Conservation (phyloP, 2,329 filamentous ascomycete genomes). For the Penicillium brasilianum region DNA sequence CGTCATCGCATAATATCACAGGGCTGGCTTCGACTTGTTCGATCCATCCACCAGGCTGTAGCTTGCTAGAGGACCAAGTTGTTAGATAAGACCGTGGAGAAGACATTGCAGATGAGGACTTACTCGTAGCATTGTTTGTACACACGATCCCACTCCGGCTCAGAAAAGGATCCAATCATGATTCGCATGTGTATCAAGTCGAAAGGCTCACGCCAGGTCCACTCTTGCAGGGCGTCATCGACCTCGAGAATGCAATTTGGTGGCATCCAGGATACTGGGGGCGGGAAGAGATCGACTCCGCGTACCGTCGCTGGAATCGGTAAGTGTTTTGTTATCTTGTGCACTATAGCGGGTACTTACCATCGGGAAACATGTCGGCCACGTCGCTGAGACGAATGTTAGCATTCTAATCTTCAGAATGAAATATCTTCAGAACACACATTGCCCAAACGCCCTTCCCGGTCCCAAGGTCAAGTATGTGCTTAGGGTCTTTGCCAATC, state of each 20-base stretch:
- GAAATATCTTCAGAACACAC: background rate
- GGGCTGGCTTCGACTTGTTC: constrained; percentile 11
- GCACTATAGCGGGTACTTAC: background rate
- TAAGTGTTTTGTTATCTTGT: background rate
- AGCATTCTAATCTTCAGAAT: background rate
- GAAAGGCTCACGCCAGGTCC: constrained; percentile 14
- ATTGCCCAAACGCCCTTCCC: constrained; percentile 14
- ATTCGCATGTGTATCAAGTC: constrained; percentile 16
- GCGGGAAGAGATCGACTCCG: constrained; percentile 12
- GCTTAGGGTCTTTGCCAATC: background rate
- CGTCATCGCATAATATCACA: constrained; percentile 3
- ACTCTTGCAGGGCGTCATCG: constrained; percentile 13
- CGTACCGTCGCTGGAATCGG: constrained; percentile 10
- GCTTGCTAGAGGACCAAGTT: background rate
- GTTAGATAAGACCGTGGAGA: background rate
- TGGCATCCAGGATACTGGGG: constrained; percentile 13
- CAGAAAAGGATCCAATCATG: constrained; percentile 4
- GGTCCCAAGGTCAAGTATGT: constrained; percentile 12
- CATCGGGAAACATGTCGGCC: constrained; percentile 8
- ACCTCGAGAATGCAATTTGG: constrained; percentile 17
- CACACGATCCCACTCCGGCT: background rate
- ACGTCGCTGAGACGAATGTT: background rate
- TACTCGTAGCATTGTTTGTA: constrained; percentile 7
- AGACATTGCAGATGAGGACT: background rate
- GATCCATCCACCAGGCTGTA: constrained; percentile 13